phyloP scores from a whole-genome alignment of 2,329 filamentous ascomycete species.

The Allantophomopsis cytisporea region DNA sequence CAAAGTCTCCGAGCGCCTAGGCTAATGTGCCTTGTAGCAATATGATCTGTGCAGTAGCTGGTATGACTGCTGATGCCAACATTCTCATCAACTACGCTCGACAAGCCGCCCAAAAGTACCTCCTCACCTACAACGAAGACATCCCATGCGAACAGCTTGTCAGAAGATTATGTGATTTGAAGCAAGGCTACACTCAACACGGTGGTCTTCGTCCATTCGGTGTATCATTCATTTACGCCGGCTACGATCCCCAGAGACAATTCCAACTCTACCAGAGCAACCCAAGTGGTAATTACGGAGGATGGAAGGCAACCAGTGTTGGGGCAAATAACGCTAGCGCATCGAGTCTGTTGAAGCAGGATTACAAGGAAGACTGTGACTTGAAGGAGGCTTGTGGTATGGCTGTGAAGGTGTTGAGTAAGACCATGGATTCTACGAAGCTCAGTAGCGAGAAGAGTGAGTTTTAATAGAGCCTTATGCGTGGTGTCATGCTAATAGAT shows the following conservation, averaged over 20 bases:
- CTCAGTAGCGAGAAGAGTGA: constrained; percentile 97
- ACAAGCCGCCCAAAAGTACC: constrained; percentile 91
- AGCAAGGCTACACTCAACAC: constrained; percentile 98
- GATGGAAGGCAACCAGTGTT: constrained; percentile 97
- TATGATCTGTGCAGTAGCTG: constrained; percentile 98
- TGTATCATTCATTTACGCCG: constrained; percentile 98
- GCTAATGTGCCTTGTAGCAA: constrained; percentile 45
- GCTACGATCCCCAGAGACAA: constrained; percentile 88
- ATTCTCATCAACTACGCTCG: constrained; percentile 99
- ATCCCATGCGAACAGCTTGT: constrained; percentile 99
- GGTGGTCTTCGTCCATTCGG: constrained; percentile 96
- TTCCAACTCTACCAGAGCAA: constrained; percentile 99
- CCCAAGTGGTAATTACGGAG: constrained; percentile 95
- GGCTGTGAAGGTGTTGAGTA: constrained; percentile 97
- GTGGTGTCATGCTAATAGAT: constrained; percentile 7
- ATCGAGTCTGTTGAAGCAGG: constrained; percentile 93
- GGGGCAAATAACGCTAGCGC: constrained; percentile 97
- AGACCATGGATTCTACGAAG: constrained; percentile 99
- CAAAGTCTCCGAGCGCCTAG: not conserved
- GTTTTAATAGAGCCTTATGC: constrained; percentile 19
- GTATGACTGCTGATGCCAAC: constrained; percentile 98
- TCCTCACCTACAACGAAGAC: constrained; percentile 98
- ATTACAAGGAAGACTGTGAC: constrained; percentile 97
- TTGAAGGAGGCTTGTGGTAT: constrained; percentile 93
- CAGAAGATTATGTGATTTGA: constrained; percentile 88